Base-by-base conservation (phyloP, 2,329 filamentous ascomycete species). In the Cladophialophora bantiana region DNA sequence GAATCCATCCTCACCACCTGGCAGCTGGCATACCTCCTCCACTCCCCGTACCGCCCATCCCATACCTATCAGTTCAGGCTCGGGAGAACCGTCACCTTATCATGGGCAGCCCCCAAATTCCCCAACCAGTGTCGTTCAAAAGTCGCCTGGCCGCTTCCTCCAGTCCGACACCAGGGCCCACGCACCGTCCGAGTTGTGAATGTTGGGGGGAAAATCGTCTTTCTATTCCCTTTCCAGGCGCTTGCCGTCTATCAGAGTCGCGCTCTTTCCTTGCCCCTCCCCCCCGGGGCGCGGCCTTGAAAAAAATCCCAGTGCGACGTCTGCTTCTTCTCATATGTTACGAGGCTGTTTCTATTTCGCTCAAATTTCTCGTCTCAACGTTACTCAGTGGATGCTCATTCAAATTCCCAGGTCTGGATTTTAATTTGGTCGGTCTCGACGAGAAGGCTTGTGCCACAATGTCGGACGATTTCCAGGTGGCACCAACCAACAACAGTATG, bases 381-480 rank as follows among this genome's bases (percentile, higher is more conserved):
- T 68, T 70, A 70, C 68, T 64, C 65, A 68, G 38, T 59, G 40
- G 52, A 55, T 42, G 31, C 45, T 38, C 59, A 65, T 68, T 68
- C 65, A 70, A 70, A 70, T 68, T 42, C 57, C 35, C 42, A 45
- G 42, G 64, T 59, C 45, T 62, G 18, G 32, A 67, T 68, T 68
- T 64, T 62, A 64, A 68, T 68, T 58, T 59, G 59, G 63, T 40
- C 68, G 60, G 68, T 59, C 65, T 55, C 60, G 53, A 56, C 50
- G 36, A 40, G 60, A 62, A 63, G 64, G 57, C 64, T 70, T 68
- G 68, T 70, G 64, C 63, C 65, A 70, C 68, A 66, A 6, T 56
- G 59, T 67, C 66, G 68, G 68, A 70, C 67, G 53, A 64, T 70
- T 68, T 62, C 56, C 66, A 66, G 60, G 62, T 66, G 60, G 63